These are phyloP conservation scores for Mallotus repandus DNA, from an alignment of 441 rosid species.

Conservation along the genomic window DNA sequence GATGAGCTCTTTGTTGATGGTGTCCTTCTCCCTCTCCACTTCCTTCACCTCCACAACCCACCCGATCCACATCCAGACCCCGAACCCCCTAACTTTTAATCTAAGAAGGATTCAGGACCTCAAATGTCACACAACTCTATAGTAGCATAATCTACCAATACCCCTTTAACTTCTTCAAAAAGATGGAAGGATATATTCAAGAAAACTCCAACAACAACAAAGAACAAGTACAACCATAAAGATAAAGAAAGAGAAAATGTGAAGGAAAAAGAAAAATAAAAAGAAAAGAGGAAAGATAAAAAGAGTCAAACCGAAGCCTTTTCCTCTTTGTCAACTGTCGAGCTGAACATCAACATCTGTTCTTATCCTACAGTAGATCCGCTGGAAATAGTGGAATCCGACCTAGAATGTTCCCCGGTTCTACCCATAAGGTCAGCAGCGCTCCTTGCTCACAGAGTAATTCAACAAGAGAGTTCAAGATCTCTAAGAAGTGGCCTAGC, in stretches of 20 bases:
- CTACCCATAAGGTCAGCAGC: slow-evolving; percentile 70
- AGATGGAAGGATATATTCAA: slow-evolving; percentile 29
- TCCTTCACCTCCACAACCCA: slow-evolving; percentile 26
- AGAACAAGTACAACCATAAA: not conserved
- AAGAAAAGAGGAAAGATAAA: slow-evolving; percentile 42
- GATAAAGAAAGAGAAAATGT: too few relatives aligned
- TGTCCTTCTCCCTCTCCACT: slow-evolving; percentile 75
- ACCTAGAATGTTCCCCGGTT: slow-evolving; percentile 46
- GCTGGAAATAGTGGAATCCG: slow-evolving; percentile 63
- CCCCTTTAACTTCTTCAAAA: slow-evolving; percentile 18
- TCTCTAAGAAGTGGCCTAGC: slow-evolving; percentile 66
- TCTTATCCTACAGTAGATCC: slow-evolving; percentile 88
- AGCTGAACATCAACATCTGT: slow-evolving; percentile 84
- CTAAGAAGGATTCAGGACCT: not conserved
- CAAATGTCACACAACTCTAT: not conserved
- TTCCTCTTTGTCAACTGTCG: slow-evolving; percentile 30
- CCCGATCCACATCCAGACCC: slow-evolving; percentile 24
- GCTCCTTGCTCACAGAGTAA: slow-evolving; percentile 92
- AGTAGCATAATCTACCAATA: not conserved
- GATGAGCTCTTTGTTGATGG: slow-evolving; percentile 79
- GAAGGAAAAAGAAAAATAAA: not conserved
- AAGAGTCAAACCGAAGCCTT: slow-evolving; percentile 38
- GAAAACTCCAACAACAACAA: slow-evolving; percentile 11
- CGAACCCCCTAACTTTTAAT: slow-evolving; percentile 9
- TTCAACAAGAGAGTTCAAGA: slow-evolving; percentile 76